Base-by-base conservation (phyloP, 2,329 filamentous ascomycete genomes). In the Setomelanomma holmii region DNA sequence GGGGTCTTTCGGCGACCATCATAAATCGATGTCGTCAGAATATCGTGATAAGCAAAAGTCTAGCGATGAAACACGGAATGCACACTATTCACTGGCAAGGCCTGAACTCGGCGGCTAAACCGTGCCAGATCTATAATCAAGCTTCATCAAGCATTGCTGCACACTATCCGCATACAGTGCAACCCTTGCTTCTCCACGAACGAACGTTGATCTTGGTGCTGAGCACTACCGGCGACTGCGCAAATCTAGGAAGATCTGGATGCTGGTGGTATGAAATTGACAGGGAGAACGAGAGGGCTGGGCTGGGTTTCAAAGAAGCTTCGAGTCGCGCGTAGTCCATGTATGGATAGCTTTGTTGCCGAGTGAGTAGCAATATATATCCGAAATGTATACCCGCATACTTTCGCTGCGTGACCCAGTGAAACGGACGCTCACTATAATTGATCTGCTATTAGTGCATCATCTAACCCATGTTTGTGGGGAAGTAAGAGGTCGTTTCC, bases 131-230 rank as follows among this genome's bases (percentile, higher is more conserved):
- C 40, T 21, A 41, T 50, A 61, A 61, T 63, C 48, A 69, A 69
- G 66, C 66, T 64, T 67, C 53, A 54, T 49, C 49, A 69, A 69
- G 64, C 63, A 58, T 56, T 61, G 45, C 36, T 16, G 22, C 38
- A 49, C 10, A 45, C 55, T 49, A 49, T 17, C 40, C 56, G 47
- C 38, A 58, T 56, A 56, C 40, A 2, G 27, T n/a, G 14, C 12
- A 12, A 50, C 39, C 58, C 63, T 22, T 57, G 60, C 36, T 55
- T 58, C 46, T 49, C 59, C 55, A 60, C 55, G n/a, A n/a, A n/a
- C n/a, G n/a, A n/a, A n/a, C n/a, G n/a, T 30, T 12, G 24, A 30
- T 33, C 38, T 43, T 27, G 20, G 33, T 11, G 35, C 21, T 42
- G n/a, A 27, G 12, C 5, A 7, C 14, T 3, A n/a, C 17, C 20